These are phyloP conservation scores for Cyberlindnera nakhonratchasimensis DNA, from an alignment of 805 yeast species.

Conservation along the genomic window DNA sequence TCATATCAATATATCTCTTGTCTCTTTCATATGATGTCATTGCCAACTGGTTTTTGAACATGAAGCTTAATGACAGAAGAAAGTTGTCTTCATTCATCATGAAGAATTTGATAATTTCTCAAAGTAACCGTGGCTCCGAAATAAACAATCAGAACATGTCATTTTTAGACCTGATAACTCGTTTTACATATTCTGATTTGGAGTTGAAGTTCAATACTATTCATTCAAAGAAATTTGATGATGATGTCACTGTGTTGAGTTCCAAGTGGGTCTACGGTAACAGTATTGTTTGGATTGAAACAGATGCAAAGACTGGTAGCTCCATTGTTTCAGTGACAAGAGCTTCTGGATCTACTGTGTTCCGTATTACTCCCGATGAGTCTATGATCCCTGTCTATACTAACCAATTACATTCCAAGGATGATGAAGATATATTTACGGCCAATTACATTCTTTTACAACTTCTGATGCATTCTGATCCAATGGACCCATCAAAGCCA, in stretches of 20 bases:
- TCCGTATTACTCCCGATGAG: constrained; percentile 42
- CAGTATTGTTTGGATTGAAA: constrained; percentile 53
- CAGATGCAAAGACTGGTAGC: constrained; percentile 49
- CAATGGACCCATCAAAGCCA: constrained; percentile 36
- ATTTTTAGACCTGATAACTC: constrained; percentile 59
- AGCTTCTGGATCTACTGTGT: constrained; percentile 60
- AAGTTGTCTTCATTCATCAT: constrained; percentile 60
- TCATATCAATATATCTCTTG: constrained; percentile 56
- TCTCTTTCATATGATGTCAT: constrained; percentile 67
- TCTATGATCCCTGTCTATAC: constrained; percentile 33
- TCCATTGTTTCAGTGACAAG: constrained; percentile 52
- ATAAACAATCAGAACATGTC: constrained; percentile 52
- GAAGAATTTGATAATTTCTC: constrained; percentile 46
- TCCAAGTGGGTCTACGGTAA: constrained; percentile 61
- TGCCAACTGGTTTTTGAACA: constrained; percentile 66
- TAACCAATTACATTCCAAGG: constrained; percentile 22
- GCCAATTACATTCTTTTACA: constrained; percentile 53
- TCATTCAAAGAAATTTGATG: constrained; percentile 26
- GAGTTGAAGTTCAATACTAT: constrained; percentile 44
- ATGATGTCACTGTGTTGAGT: constrained; percentile 25
- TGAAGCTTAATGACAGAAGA: constrained; percentile 55
- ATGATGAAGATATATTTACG: constrained; percentile 29
- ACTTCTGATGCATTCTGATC: constrained; percentile 42
- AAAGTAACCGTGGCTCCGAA: constrained; percentile 32
- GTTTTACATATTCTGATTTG: constrained; percentile 63